These are phyloP conservation scores for Epichloe bromicola DNA, from an alignment of 2,329 filamentous ascomycete genomes.

Conservation along the genomic window DNA sequence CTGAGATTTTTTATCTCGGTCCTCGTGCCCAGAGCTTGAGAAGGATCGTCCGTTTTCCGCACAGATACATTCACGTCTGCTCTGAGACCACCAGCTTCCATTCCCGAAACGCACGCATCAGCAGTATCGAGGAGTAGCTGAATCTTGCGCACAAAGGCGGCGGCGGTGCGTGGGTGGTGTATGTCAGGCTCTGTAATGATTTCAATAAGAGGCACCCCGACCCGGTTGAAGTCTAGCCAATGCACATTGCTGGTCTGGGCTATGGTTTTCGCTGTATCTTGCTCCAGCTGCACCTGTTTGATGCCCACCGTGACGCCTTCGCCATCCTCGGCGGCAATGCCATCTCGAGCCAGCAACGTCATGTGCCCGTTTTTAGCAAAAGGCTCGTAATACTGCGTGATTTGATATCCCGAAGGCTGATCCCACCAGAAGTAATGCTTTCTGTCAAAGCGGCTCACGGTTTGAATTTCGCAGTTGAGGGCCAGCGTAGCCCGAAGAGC, in stretches of 20 bases:
- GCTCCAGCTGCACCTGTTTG: constrained; percentile 91
- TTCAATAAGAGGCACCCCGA: constrained; percentile 81
- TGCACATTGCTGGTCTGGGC: constrained; percentile 60
- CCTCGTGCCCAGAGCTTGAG: constrained; percentile 54
- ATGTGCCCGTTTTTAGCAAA: constrained; percentile 59
- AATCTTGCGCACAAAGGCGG: constrained; percentile 78
- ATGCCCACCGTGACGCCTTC: constrained; percentile 64
- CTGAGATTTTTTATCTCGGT: constrained; percentile 99
- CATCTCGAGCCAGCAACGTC: constrained; percentile 60
- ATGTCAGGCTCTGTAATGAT: constrained; percentile 89
- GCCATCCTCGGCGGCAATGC: constrained; percentile 63
- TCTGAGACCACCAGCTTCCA: constrained; percentile 83
- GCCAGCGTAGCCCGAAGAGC: constrained; percentile 83
- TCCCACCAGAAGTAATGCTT: constrained; percentile 99
- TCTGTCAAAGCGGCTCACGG: constrained; percentile 72
- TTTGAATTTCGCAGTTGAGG: constrained; percentile 66
- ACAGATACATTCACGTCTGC: constrained; percentile 96
- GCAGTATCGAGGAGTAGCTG: constrained; percentile 68
- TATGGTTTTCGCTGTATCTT: constrained; percentile 92
- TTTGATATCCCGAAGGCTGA: constrained; percentile 91
- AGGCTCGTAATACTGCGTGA: constrained; percentile 84
- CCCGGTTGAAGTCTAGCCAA: constrained; percentile 87
- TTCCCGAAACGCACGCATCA: constrained; percentile 76
- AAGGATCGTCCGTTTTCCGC: constrained; percentile 36
- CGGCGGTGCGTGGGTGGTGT: constrained; percentile 74